Conservation (phyloP, 371 early-diverging fungal species). For the Syncephalis plumigaleata region DNA sequence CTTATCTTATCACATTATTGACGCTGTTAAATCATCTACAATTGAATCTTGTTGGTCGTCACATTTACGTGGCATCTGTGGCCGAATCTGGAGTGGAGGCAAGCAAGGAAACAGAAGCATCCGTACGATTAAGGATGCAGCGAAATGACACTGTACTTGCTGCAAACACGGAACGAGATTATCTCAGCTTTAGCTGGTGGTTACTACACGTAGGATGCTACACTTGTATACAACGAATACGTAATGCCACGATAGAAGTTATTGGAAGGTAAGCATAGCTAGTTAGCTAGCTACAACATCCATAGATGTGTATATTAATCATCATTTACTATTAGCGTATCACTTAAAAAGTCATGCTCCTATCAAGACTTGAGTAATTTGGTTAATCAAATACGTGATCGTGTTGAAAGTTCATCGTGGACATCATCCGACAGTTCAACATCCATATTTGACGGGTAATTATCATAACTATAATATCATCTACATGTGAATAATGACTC, state of each 20-base stretch:
- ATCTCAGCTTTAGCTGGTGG: constrained; percentile 81
- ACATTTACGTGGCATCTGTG: constrained; percentile 81
- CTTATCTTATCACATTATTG: constrained; percentile 67
- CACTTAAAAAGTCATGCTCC: background rate
- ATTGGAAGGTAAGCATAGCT: constrained; percentile 32
- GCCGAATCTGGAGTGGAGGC: constrained; percentile 19
- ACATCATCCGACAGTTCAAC: background rate
- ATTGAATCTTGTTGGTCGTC: constrained; percentile 78
- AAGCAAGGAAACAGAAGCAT: constrained; percentile 13
- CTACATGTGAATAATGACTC: background rate
- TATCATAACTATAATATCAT: background rate
- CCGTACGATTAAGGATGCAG: constrained; percentile 13
- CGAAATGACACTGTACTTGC: constrained; percentile 13
- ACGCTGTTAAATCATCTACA: constrained; percentile 70
- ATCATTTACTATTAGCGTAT: background rate
- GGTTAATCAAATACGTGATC: constrained; percentile 1
- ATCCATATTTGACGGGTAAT: background rate
- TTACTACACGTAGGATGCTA: constrained; percentile 81
- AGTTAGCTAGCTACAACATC: constrained; percentile 1
- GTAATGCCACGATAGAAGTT: constrained; percentile 39
- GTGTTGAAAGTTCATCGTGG: constrained; percentile 7
- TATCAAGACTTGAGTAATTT: background rate
- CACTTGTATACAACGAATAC: constrained; percentile 38
- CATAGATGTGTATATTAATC: background rate
- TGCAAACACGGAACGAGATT: constrained; percentile 54